Percentiles rank a stretch among this genome's conserved stretches.
These are phyloP conservation scores for Oryza coarctata DNA, from an alignment of 176 grass and related monocot genomes.

Conservation along the genomic window DNA sequence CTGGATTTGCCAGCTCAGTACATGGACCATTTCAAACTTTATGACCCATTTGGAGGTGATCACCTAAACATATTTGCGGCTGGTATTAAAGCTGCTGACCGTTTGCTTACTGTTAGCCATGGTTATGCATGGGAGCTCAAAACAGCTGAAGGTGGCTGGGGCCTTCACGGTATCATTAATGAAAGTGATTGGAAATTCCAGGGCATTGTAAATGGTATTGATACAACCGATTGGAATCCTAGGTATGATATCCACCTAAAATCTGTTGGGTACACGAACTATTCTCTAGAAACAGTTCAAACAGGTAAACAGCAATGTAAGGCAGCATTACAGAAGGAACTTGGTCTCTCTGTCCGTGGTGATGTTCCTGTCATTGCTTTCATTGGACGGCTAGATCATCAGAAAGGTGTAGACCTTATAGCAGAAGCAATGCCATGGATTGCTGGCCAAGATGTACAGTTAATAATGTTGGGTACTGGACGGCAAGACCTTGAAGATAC, in stretches of 20 bases:
- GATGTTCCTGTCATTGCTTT: slow-evolving; percentile 73
- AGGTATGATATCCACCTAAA: slow-evolving; percentile 65
- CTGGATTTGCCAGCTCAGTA: slow-evolving; percentile 77
- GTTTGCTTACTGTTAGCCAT: slow-evolving; percentile 86
- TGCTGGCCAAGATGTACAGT: slow-evolving; percentile 76
- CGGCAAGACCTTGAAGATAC: slow-evolving; percentile 89
- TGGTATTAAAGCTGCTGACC: slow-evolving; percentile 83
- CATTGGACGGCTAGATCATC: slow-evolving; percentile 85
- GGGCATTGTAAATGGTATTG: slow-evolving; percentile 92
- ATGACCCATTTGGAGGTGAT: slow-evolving; percentile 79
- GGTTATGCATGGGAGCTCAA: slow-evolving; percentile 94
- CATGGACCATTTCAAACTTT: slow-evolving; percentile 72
- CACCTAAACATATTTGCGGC: slow-evolving; percentile 92
- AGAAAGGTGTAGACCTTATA: slow-evolving; percentile 92
- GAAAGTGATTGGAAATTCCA: slow-evolving; percentile 84
- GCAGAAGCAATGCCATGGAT: slow-evolving; percentile 95
- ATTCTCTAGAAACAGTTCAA: slow-evolving; percentile 66
- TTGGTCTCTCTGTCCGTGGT: slow-evolving; percentile 63
- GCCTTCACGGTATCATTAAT: slow-evolving; percentile 74
- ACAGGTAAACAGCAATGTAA: slow-evolving; percentile 80
- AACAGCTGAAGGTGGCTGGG: slow-evolving; percentile 92
- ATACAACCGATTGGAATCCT: slow-evolving; percentile 84
- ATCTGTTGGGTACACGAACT: slow-evolving; percentile 81
- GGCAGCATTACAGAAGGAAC: slow-evolving; percentile 70
- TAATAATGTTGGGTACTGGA: slow-evolving; percentile 82